These are phyloP conservation scores for Ogataea nonfermentans DNA, from an alignment of 805 yeast species.

Conservation along the genomic window DNA sequence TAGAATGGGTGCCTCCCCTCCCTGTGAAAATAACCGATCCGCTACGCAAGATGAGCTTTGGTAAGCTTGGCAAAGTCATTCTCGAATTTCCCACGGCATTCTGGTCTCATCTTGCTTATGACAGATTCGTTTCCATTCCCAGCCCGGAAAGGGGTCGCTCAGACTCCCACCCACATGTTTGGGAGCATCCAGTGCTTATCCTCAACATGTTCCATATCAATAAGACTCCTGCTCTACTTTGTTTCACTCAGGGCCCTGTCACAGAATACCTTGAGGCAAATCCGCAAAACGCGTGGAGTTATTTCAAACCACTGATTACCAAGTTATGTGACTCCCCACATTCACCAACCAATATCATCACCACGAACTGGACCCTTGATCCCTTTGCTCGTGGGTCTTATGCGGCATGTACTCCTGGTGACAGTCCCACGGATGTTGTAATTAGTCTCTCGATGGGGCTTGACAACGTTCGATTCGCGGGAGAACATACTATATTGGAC, in stretches of 20 bases:
- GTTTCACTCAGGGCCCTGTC: slow-evolving; percentile 69
- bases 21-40: slow-evolving; percentile 45
- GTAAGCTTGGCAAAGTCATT: slow-evolving; percentile 70
- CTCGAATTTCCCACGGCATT: slow-evolving; percentile 62
- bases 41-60: slow-evolving; percentile 52
- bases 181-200: slow-evolving; percentile 61
- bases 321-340: slow-evolving; percentile 21
- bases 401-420: slow-evolving; percentile 65
- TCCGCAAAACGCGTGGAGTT: slow-evolving; percentile 54
- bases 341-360: slow-evolving; percentile 41
- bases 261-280: slow-evolving; percentile 57
- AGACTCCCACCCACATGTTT: slow-evolving; percentile 35
- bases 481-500: slow-evolving; percentile 83
- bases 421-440: slow-evolving; percentile 64
- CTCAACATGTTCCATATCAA: slow-evolving; percentile 55
- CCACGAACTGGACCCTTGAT: slow-evolving; percentile 77
- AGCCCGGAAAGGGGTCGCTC: slow-evolving; percentile 29
- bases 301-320: slow-evolving; percentile 51
- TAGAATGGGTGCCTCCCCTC: slow-evolving; percentile 55
- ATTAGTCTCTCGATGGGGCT: slow-evolving; percentile 60
- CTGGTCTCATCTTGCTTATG: slow-evolving; percentile 54
- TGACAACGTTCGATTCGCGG: slow-evolving; percentile 74
- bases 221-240: slow-evolving; percentile 53
- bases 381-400: slow-evolving; percentile 82
- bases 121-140: slow-evolving; percentile 48